phyloP scores from a whole-genome alignment of 208 protist genomes.

The Trypanosomatidae sp. region DNA sequence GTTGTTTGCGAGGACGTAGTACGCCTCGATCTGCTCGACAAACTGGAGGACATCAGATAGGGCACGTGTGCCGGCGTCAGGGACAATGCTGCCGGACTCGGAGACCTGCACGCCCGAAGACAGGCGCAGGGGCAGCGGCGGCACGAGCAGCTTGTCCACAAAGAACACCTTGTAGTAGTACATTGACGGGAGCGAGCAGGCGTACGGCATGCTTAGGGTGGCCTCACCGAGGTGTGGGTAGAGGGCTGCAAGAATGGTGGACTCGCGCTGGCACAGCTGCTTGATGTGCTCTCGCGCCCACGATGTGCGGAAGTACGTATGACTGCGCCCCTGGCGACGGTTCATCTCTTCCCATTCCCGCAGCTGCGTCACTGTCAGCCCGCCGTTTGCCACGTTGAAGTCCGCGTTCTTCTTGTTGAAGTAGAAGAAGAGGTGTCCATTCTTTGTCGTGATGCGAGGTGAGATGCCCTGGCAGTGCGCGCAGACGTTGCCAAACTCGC shows the following conservation, averaged over 20 bases:
- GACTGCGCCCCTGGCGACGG: constrained; percentile 54
- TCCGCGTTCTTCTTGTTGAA: constrained; percentile 65
- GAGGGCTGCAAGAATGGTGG: constrained; percentile 57
- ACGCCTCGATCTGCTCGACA: constrained; percentile 83
- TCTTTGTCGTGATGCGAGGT: constrained; percentile 69
- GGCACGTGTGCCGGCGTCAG: constrained; percentile 62
- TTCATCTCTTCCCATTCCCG: constrained; percentile 68
- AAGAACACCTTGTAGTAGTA: constrained; percentile 87
- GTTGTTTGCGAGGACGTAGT: constrained; percentile 69
- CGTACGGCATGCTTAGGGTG: constrained; percentile 52
- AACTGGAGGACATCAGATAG: constrained; percentile 79
- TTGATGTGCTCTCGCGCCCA: constrained; percentile 78
- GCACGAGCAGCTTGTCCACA: constrained; percentile 84
- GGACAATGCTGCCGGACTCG: constrained; percentile 58
- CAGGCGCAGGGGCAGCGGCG: constrained; percentile 81
- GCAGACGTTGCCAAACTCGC: constrained; percentile 61
- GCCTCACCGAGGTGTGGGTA: constrained; percentile 85
- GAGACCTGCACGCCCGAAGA: constrained; percentile 75
- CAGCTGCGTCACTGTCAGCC: constrained; percentile 58
- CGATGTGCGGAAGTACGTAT: constrained; percentile 68
- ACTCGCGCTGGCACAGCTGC: constrained; percentile 75
- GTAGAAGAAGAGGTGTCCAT: constrained; percentile 86
- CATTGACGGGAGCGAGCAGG: constrained; percentile 44
- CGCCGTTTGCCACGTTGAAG: constrained; percentile 54
- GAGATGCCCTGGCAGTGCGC: constrained; percentile 77